Percentiles rank a stretch among this genome's conserved stretches.
phyloP scores from a whole-genome alignment of 2,329 filamentous ascomycete species.

The Parastagonospora nodorum region DNA sequence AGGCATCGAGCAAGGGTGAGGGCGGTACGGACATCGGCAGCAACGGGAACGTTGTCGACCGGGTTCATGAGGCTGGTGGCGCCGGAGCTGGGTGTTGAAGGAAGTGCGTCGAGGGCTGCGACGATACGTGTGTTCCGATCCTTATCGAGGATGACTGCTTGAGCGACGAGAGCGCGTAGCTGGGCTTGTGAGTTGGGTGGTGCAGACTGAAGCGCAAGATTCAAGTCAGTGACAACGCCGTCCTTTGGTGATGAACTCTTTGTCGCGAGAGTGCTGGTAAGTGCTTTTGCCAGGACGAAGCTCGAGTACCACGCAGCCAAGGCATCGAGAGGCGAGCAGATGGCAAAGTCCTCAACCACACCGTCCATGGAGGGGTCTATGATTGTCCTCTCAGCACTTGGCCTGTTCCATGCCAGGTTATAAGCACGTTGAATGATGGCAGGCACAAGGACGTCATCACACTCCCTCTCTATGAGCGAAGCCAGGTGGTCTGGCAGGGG shows the following conservation, averaged over 20 bases:
- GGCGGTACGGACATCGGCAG: slow-evolving; percentile 62
- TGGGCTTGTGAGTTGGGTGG: slow-evolving; percentile 77
- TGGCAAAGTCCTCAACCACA: slow-evolving; percentile 82
- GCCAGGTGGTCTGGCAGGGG: slow-evolving; percentile 77
- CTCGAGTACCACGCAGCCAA: slow-evolving; percentile 91
- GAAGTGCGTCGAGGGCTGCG: slow-evolving; percentile 59
- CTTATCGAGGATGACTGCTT: slow-evolving; percentile 62
- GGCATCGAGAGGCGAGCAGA: slow-evolving; percentile 85
- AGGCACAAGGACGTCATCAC: slow-evolving; percentile 79
- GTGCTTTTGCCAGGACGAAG: slow-evolving; percentile 69
- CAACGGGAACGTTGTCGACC: slow-evolving; percentile 61
- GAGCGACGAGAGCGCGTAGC: slow-evolving; percentile 62
- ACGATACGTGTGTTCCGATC: slow-evolving; percentile 58
- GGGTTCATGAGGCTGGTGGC: slow-evolving; percentile 49
- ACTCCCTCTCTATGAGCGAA: slow-evolving; percentile 75
- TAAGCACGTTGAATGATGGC: slow-evolving; percentile 82
- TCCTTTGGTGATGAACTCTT: slow-evolving; percentile 53
- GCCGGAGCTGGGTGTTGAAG: slow-evolving; percentile 42
- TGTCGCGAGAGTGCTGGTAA: slow-evolving; percentile 66
- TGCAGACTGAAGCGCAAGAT: slow-evolving; percentile 72
- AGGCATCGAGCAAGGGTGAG: slow-evolving; percentile 65
- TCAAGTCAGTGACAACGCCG: slow-evolving; percentile 61
- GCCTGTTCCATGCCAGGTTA: slow-evolving; percentile 86
- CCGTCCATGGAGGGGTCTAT: slow-evolving; percentile 76
- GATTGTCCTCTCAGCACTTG: slow-evolving; percentile 69